Evolutionary conservation across 352 stramenopile genomes (phyloP).

Genomic region (Albugo candida): DNA sequence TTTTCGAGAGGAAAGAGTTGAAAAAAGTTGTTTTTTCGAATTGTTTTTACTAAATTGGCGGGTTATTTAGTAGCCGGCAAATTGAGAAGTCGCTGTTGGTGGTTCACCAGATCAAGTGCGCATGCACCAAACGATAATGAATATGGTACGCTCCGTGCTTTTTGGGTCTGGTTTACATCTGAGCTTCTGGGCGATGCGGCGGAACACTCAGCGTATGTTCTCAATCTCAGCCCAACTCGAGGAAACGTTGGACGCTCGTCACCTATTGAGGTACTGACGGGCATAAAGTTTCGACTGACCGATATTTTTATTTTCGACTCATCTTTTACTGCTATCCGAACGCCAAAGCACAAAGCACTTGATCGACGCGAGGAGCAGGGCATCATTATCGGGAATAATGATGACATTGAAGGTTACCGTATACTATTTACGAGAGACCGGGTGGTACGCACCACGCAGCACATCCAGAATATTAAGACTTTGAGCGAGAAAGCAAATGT

Average conservation of each 20-base stretch:
- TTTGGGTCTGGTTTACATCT: neutral
- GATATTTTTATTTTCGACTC: neutral
- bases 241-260: neutral
- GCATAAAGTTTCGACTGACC: neutral
- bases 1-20: too few relatives aligned
- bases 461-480: neutral
- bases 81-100: too few relatives aligned
- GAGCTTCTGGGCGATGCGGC: neutral
- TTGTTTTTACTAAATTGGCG: too few relatives aligned
- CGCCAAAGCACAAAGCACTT: constrained; percentile 3
- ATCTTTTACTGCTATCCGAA: neutral
- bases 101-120: too few relatives aligned
- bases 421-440: neutral
- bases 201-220: neutral
- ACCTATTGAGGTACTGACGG: neutral
- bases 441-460: neutral
- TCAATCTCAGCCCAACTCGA: neutral
- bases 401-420: neutral
- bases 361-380: neutral
- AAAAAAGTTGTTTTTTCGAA: too few relatives aligned
- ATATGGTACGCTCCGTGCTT: neutral
- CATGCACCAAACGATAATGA: neutral
- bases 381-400: neutral
- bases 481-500: neutral
- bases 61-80: too few relatives aligned